Base-by-base conservation (phyloP, 345 rosid genomes). In the Lagerstroemia speciosa region DNA sequence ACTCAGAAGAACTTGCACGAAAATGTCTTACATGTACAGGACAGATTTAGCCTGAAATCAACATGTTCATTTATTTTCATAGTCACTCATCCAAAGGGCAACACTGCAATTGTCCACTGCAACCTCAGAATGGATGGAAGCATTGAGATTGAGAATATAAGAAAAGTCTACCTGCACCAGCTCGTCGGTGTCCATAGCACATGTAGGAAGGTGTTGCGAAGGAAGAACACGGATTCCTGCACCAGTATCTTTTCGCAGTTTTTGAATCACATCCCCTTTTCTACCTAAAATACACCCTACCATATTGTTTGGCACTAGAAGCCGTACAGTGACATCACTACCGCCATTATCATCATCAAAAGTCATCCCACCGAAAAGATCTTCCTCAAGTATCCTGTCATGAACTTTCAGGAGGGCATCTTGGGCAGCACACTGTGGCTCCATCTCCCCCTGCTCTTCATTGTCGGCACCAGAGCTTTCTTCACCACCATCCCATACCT, bases 321-420 rank as follows among this genome's bases (percentile, higher is more conserved):
- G 85, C 14, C 88, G 75, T 40, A 76, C 73, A 1, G 79, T 74
- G 64, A 87, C 76, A 45, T 67, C 72, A 74, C 43, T 64, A 60
- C 45, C 69, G 6, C 76, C 86, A 48, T 74, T 75, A 63, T 74
- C 87, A 65, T 80, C 83, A 37, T 81, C 82, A 48, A 71, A 69
- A 31, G 74, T 69, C 78, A 65, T 77, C 62, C 86, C 86, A 70
- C 82, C 83, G 57, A 73, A 71, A 57, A 76, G 69, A 72, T 85
- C 85, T 32, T 84, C 87, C 76, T 75, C 85, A 62, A 77, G 71
- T 38, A 87, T 79, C 73, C 78, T 60, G 58, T 79, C 78, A 32
- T 87, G 89, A 76, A 85, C 84, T 73, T 76, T 85, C 71, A 85
- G 64, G 15, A 82, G 83, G 12, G 90, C 93, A 75, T 83, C 83